Conservation (phyloP, 2,329 filamentous ascomycete species). For the Sporothrix curviconia region DNA sequence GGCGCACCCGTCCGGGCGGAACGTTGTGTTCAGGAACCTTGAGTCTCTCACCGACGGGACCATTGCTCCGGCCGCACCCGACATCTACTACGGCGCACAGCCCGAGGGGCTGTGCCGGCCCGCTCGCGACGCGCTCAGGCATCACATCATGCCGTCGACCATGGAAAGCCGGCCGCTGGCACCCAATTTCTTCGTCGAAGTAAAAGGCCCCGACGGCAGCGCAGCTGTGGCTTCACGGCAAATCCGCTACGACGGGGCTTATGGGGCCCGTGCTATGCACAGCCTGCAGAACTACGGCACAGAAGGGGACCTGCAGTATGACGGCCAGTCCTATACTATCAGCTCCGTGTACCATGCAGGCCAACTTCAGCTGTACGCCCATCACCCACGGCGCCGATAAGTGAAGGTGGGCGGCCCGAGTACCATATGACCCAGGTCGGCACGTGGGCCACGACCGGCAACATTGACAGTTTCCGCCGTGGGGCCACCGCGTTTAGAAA, state of each 20-base stretch:
- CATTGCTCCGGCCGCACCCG: constrained; percentile 26
- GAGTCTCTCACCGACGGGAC: constrained; percentile 28
- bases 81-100: constrained; percentile 28
- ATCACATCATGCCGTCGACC: constrained; percentile 29
- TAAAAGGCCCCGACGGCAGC: constrained; percentile 30
- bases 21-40: constrained; percentile 31
- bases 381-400: constrained; percentile 30
- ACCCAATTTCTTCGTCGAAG: constrained; percentile 38
- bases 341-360: constrained; percentile 31
- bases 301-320: constrained; percentile 27
- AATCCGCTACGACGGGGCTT: constrained; percentile 32
- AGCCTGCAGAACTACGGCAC: constrained; percentile 31
- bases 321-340: constrained; percentile 34
- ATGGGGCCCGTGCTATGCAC: constrained; percentile 32
- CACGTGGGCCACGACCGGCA: constrained; percentile 24
- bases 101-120: constrained; percentile 22
- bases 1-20: constrained; percentile 23
- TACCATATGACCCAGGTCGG: constrained; percentile 34
- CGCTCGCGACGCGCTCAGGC: constrained; percentile 23
- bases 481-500: constrained; percentile 36
- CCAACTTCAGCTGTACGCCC: constrained; percentile 32
- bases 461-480: constrained; percentile 11
- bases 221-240: constrained; percentile 28
- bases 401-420: constrained; percentile 27
- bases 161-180: constrained; percentile 25